phyloP scores from a whole-genome alignment of 208 protist genomes.

The Porcisia deanei region DNA sequence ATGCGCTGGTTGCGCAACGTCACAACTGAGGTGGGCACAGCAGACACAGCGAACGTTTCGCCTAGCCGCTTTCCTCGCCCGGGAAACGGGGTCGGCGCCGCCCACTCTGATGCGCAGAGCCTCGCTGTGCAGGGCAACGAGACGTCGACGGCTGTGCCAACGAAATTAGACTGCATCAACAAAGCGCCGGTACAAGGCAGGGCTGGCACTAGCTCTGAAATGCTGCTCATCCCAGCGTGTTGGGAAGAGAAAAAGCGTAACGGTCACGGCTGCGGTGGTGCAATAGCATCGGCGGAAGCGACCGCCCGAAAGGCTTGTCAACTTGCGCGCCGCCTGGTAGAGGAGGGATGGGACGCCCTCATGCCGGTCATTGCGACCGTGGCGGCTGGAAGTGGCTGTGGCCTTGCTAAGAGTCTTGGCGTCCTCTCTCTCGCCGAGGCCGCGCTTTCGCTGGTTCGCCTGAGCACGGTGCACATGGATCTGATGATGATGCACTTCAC shows the following conservation, averaged over 20 bases:
- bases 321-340: conserved; percentile 13
- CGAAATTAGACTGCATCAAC: not conserved
- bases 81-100: conserved; percentile 5
- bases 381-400: conserved; percentile 80
- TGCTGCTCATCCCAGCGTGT: not conserved
- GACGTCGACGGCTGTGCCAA: not conserved
- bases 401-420: conserved; percentile 79
- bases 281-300: conserved; percentile 2
- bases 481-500: conserved; percentile 64
- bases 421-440: conserved; percentile 45
- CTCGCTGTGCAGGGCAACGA: conserved; percentile 11
- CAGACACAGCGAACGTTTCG: not conserved
- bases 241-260: conserved; percentile 20
- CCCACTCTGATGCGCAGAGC: not conserved
- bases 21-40: not conserved
- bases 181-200: not conserved
- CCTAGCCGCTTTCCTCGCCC: conserved; percentile 4
- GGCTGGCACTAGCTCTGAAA: not conserved
- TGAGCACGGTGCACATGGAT: conserved; percentile 57
- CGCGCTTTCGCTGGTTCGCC: conserved; percentile 72
- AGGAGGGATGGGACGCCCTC: conserved; percentile 43
- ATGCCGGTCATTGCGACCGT: conserved; percentile 79
- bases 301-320: conserved; percentile 4
- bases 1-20: conserved; percentile 35
- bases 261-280: not conserved